phyloP scores from a whole-genome alignment of 228 moss, liverwort and hornwort genomes.

The Sphagnum fallax region DNA sequence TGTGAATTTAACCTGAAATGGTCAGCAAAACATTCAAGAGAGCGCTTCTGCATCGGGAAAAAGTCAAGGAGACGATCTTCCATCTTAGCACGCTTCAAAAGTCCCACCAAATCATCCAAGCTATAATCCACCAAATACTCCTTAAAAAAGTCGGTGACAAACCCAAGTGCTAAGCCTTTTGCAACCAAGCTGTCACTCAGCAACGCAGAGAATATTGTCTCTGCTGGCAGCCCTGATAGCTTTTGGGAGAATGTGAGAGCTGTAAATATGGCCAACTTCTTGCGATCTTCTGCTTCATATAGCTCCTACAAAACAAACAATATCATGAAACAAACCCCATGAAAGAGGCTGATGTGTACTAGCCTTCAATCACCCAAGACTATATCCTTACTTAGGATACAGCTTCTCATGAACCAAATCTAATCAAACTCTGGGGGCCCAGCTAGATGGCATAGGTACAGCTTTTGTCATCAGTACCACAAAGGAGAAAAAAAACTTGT shows the following conservation, averaged over 20 bases:
- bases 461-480: too few relatives aligned
- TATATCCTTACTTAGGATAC: too few relatives aligned
- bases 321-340: too few relatives aligned
- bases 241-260: slow-evolving; percentile 98
- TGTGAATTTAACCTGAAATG: slow-evolving; percentile 63
- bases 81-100: slow-evolving; percentile 98
- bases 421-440: too few relatives aligned
- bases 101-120: slow-evolving; percentile 86
- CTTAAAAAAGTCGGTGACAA: slow-evolving; percentile 88
- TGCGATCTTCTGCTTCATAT: slow-evolving; percentile 82
- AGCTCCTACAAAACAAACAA: slow-evolving; percentile 44
- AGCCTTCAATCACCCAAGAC: too few relatives aligned
- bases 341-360: too few relatives aligned
- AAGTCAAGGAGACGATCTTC: slow-evolving; percentile 91
- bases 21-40: slow-evolving; percentile 81
- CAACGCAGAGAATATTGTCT: slow-evolving; percentile 90
- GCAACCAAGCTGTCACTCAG: slow-evolving; percentile 84
- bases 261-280: slow-evolving; percentile 96
- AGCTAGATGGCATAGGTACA: too few relatives aligned
- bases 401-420: too few relatives aligned
- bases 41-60: slow-evolving; percentile 95
- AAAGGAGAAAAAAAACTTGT: too few relatives aligned
- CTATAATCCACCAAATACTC: slow-evolving; percentile 94
- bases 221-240: slow-evolving; percentile 97
- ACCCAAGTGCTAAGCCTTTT: slow-evolving; percentile 78